Evolutionary conservation across 2,329 filamentous ascomycete species (phyloP).

Genomic region (Mariannaea sp.): DNA sequence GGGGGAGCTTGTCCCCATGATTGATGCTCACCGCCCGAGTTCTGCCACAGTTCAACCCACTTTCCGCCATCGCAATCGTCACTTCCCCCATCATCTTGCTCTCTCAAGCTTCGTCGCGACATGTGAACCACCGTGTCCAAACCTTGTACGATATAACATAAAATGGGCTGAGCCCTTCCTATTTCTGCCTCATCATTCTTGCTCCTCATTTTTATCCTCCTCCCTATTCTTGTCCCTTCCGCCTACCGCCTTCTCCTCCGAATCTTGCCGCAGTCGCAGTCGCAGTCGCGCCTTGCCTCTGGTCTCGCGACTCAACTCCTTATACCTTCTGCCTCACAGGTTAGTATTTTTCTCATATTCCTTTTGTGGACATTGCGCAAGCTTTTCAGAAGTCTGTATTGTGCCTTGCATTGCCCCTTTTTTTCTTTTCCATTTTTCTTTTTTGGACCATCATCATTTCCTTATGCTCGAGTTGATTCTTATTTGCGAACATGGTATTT

Average conservation of each 20-base stretch:
- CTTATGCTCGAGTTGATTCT: conserved; percentile 38
- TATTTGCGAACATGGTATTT: conserved; percentile 36
- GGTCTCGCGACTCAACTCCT: conserved; percentile 24
- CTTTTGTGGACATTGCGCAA: background rate
- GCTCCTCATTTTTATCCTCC: background rate
- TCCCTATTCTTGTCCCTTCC: conserved; percentile 3
- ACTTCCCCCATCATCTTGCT: background rate
- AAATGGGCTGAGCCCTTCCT: conserved; percentile 24
- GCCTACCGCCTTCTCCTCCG: conserved; percentile 21
- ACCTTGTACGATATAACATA: conserved; percentile 19
- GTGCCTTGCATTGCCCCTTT: too few relatives aligned
- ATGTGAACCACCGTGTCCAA: conserved; percentile 28
- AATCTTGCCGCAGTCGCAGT: conserved; percentile 13
- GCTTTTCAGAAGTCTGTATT: background rate
- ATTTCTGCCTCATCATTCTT: background rate
- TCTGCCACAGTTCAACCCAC: conserved; percentile 25
- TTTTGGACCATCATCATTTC: conserved; percentile 13
- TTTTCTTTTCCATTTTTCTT: conserved; percentile 7
- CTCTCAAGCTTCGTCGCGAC: conserved; percentile 18
- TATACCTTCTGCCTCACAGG: conserved; percentile 18
- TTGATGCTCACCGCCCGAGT: conserved; percentile 29
- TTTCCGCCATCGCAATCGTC: conserved; percentile 13
- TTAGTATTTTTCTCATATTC: conserved; percentile 13
- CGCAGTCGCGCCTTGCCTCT: conserved; percentile 17
- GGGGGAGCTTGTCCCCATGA: background rate